A percentile compares a stretch with the other conserved stretches of the same genome.
Conservation (phyloP, 2,329 filamentous ascomycete genomes). For the Sclerotinia sclerotiorum region DNA sequence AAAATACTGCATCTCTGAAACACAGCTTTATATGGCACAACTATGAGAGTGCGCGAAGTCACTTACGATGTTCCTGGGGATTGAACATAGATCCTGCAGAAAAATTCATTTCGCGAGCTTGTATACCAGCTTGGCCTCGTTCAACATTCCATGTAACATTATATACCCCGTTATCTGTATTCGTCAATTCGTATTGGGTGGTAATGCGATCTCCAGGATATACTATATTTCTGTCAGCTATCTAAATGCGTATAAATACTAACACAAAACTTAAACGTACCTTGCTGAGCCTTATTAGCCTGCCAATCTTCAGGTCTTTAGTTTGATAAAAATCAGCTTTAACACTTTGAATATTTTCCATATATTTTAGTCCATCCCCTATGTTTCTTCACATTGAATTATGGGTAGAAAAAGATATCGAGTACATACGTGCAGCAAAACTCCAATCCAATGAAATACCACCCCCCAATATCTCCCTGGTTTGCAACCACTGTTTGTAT, state of each 20-base stretch:
- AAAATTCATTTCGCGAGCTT: not conserved
- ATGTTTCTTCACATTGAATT: not conserved
- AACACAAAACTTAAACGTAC: not conserved
- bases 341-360: not conserved
- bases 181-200: not conserved
- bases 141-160: constrained; percentile 5
- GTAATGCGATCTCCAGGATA: constrained; percentile 7
- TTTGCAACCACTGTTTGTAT: constrained; percentile 5
- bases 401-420: not conserved
- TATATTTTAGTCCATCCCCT: not conserved
- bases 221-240: not conserved
- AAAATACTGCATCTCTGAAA: not conserved
- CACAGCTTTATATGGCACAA: no score
- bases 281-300: constrained; percentile 4
- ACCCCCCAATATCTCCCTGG: constrained; percentile 9
- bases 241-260: not conserved
- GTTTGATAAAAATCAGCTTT: not conserved
- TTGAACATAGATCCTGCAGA: not conserved
- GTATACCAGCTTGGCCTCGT: not conserved
- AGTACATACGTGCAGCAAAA: constrained; percentile 16
- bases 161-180: not conserved
- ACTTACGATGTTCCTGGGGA: constrained; percentile 6
- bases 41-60: not conserved
- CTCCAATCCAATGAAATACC: constrained; percentile 15
- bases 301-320: constrained; percentile 3